Evolutionary conservation across 331 rosid genomes (phyloP), one percentile per base, ranked within the genome.

Genomic region (Spiraea crenata): DNA sequence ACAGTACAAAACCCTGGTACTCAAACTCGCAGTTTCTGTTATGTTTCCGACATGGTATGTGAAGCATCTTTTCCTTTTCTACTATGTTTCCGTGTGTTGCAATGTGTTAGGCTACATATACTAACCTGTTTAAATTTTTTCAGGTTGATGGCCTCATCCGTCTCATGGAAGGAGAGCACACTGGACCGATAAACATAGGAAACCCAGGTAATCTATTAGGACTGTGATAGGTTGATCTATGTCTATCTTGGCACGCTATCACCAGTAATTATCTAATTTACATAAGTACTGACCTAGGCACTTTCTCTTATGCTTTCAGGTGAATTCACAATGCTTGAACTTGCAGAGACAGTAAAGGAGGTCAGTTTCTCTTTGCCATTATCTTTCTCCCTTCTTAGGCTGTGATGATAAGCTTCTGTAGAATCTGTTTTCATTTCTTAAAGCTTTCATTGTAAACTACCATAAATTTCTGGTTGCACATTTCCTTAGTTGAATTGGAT

Each of bases 171-270:
- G 96, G 98, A 69, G 85, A 87, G 9, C 70, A 87, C 87, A 90
- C 96, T 2, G 98, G 98, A n/a, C 98, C 98, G 54, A 88, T 93
- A 82, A 93, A 93, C 82, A 85, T 93, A 60, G 98, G 98, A 80
- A 93, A 93, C 83, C 98, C 98, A 65, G 98, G 98, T 65, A 64
- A 51, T 9, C 46, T 64, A 10, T 44, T 7, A 57, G 2, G 41
- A 41, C 7, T 9, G 15, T 63, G 35, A 3, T 51, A 31, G 0
- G 8, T n/a, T 31, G 31, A 9, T 11, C 5, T 57, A 56, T 55
- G 48, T 56, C 12, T 56, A 9, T n/a, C 47, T 14, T 14, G 17
- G 5, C 14, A 25, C 20, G 8, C 35, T 41, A 61, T 25, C 35
- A 54, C 40, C 7, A 6, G 14, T 35, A 10, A 20, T 37, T 3